A percentile compares a stretch with the other conserved stretches of the same genome.
phyloP scores from a whole-genome alignment of 2,329 filamentous ascomycete genomes.

The Phialophora tarda region DNA sequence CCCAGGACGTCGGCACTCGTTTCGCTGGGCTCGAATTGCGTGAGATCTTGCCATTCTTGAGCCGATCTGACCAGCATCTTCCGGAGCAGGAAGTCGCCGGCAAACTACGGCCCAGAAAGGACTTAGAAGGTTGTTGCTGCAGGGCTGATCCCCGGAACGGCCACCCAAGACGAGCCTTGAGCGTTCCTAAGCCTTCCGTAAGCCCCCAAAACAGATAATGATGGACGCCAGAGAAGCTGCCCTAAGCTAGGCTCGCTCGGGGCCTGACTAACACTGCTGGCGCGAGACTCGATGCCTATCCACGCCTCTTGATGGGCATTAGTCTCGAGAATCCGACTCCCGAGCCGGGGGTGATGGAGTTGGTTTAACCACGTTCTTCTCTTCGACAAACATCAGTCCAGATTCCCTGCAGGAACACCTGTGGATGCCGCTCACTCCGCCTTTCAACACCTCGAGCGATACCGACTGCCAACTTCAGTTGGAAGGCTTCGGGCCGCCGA shows the following conservation, averaged over 20 bases:
- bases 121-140: slow-evolving; percentile 3
- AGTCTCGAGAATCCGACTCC: slow-evolving; percentile 8
- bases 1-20: background rate
- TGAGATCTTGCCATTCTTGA: slow-evolving; percentile 11
- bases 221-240: background rate
- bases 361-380: background rate
- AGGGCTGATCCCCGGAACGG: slow-evolving; percentile 7
- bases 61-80: slow-evolving; percentile 8
- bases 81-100: background rate
- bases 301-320: background rate
- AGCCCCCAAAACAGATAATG: slow-evolving; percentile 21
- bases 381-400: background rate
- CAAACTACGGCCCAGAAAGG: slow-evolving; percentile 10
- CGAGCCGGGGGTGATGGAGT: slow-evolving; percentile 12
- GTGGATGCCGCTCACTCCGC: background rate
- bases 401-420: background rate
- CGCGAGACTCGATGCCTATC: background rate
- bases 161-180: background rate
- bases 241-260: background rate
- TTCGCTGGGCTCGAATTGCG: background rate
- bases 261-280: slow-evolving; percentile 9
- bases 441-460: background rate
- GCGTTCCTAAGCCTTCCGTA: slow-evolving; percentile 18
- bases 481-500: background rate
- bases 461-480: slow-evolving; percentile 13